Evolutionary conservation across 1,284 basidiomycete genomes (phyloP).

Genomic region (Anthracocystis setariae): DNA sequence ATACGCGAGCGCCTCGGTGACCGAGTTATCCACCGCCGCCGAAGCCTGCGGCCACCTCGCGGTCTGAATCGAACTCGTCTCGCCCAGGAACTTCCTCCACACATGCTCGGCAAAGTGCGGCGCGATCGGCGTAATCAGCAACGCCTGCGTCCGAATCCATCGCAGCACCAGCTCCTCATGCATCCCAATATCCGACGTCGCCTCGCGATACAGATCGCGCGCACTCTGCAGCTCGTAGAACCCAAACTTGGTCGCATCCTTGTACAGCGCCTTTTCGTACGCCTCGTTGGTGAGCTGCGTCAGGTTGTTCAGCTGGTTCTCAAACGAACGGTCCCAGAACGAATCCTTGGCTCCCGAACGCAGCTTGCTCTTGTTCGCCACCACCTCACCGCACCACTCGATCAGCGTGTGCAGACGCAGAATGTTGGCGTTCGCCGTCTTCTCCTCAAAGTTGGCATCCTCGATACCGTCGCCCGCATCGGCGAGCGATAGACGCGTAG

Average conservation of each 20-base stretch:
- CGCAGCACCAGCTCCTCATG: conserved; percentile 78
- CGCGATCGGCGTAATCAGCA: conserved; percentile 87
- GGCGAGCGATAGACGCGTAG: conserved; percentile 89
- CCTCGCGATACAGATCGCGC: conserved; percentile 96
- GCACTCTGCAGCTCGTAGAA: conserved; percentile 94
- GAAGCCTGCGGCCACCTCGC: conserved; percentile 78
- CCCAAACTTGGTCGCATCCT: conserved; percentile 92
- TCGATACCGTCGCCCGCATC: conserved; percentile 98
- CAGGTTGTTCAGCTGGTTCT: conserved; percentile 88
- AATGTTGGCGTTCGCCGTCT: conserved; percentile 97
- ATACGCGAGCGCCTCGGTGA: conserved; percentile 74
- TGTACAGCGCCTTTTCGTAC: conserved; percentile 82
- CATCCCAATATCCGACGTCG: conserved; percentile 84
- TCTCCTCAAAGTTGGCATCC: conserved; percentile 98
- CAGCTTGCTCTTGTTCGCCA: conserved; percentile 76
- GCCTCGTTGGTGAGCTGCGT: conserved; percentile 78
- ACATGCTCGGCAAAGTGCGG: conserved; percentile 96
- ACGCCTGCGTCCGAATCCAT: conserved; percentile 84
- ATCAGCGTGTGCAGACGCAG: conserved; percentile 90
- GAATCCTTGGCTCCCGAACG: conserved; percentile 71
- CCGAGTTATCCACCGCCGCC: conserved; percentile 73
- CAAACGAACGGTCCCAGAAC: conserved; percentile 81
- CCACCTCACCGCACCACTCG: conserved; percentile 85
- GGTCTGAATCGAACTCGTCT: conserved; percentile 81
- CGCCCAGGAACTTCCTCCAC: conserved; percentile 78